Evolutionary conservation across 2,329 filamentous ascomycete species (phyloP).

Genomic region (Dactylellina drechsleri): DNA sequence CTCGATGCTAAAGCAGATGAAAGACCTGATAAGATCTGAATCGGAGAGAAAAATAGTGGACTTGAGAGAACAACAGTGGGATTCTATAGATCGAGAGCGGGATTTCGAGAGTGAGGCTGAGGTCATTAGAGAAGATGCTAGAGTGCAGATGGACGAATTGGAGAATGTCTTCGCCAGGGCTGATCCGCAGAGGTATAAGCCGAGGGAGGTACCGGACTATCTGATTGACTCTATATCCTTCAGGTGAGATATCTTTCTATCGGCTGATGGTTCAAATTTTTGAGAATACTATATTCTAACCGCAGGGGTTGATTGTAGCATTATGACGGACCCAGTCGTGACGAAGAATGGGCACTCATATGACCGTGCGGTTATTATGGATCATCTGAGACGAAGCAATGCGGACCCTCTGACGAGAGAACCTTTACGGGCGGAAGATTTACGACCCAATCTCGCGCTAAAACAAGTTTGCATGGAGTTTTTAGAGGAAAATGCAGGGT

Average conservation of each 20-base stretch:
- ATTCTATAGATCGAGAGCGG: conserved; percentile 64
- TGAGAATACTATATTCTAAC: not conserved
- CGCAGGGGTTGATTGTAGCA: conserved; percentile 58
- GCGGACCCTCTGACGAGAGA: conserved; percentile 87
- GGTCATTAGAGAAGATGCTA: conserved; percentile 66
- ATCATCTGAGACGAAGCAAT: conserved; percentile 79
- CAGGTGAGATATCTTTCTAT: conserved; percentile 56
- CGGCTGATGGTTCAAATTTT: not conserved
- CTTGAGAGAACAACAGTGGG: conserved; percentile 63
- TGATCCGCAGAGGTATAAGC: conserved; percentile 63
- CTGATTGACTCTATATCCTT: conserved; percentile 80
- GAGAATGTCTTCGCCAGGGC: conserved; percentile 68
- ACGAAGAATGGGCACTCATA: conserved; percentile 91
- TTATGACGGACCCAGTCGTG: conserved; percentile 76
- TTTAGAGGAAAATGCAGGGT: conserved; percentile 79
- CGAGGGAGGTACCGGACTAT: conserved; percentile 77
- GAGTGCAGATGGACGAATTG: conserved; percentile 60
- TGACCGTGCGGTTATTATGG: conserved; percentile 83
- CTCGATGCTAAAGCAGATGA: conserved; percentile 71
- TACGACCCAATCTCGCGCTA: conserved; percentile 83
- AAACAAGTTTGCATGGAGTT: conserved; percentile 87
- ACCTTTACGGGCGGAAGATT: conserved; percentile 73
- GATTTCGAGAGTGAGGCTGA: conserved; percentile 53
- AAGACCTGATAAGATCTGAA: conserved; percentile 66
- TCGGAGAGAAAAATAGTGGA: conserved; percentile 63